Base-by-base conservation (phyloP, 768 basidiomycete genomes). In the Hortiboletus flavorubellus region DNA sequence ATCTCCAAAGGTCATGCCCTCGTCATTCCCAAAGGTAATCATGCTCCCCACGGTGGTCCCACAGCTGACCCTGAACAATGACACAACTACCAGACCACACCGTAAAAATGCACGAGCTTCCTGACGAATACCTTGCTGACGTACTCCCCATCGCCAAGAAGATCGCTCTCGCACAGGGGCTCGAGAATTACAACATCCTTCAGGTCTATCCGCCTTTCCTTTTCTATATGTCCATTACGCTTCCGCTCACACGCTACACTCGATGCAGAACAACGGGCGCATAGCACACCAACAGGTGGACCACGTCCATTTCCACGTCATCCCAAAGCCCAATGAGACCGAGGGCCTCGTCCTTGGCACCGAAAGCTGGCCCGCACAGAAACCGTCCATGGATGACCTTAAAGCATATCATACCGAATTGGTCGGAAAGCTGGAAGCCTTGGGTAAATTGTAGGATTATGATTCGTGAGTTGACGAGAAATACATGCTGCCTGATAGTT, bases 251-350 rank as follows among this genome's bases (percentile, higher is more conserved):
- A 4, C 14, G 12, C 8, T 29, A 7, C 23, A 21, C 18, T 3
- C 9, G 3, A 21, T 16, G 31, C 59, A 86, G 85, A 89, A 89
- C 74, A 89, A 89, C 62, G 87, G 87, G 4, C 68, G 75, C 39
- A 72, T 80, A 61, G 87, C 81, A 51, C 85, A 80, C 65, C 85
- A 83, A 74, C 76, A 81, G 49, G 92, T 96, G 29, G 81, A 85
- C 51, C 93, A 96, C 63, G 92, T 93, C 14, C 93, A 96, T 69
- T 93, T 93, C 74, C 93, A 98, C 64, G 79, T 98, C 62, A 95
- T 98, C 58, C 94, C 95, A 4, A 98, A 97, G 69, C 92, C 90
- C 6, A 80, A 85, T 43, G 67, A 80, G 5, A 35, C 9, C 0
- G 84, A 89, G 61, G 96, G 96, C 5, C 78, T 99, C 29, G 83